A percentile compares a stretch with the other conserved stretches of the same genome.
These are phyloP conservation scores for Cladophialophora immunda DNA, from an alignment of 2,329 filamentous ascomycete species.

Conservation along the genomic window DNA sequence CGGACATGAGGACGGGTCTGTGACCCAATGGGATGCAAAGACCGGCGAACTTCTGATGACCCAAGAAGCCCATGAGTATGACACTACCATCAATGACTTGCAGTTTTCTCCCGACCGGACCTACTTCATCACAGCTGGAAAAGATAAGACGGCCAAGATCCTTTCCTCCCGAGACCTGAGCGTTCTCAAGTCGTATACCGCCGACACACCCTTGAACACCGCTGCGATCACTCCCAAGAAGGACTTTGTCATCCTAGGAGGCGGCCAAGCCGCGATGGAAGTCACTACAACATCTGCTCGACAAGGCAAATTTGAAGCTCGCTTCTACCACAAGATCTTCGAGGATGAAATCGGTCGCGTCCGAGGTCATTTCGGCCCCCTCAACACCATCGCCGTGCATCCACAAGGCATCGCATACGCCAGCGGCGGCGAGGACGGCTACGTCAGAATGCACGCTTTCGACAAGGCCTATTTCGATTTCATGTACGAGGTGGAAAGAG, in stretches of 20 bases:
- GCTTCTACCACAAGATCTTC: slow-evolving; percentile 99
- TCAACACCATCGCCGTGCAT: slow-evolving; percentile 95
- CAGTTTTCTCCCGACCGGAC: slow-evolving; percentile 94
- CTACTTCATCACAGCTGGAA: slow-evolving; percentile 97
- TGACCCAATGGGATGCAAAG: slow-evolving; percentile 92
- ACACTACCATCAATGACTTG: slow-evolving; percentile 85
- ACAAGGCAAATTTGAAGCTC: slow-evolving; percentile 98
- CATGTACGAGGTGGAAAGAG: slow-evolving; percentile 96
- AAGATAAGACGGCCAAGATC: slow-evolving; percentile 97
- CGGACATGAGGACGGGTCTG: slow-evolving; percentile 93
- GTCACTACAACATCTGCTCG: slow-evolving; percentile 93
- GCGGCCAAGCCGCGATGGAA: slow-evolving; percentile 98
- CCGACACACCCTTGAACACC: slow-evolving; percentile 96
- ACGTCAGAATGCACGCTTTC: slow-evolving; percentile 97
- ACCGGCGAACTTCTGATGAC: slow-evolving; percentile 83
- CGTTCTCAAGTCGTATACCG: slow-evolving; percentile 88
- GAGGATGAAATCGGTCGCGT: slow-evolving; percentile 98
- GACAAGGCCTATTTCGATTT: slow-evolving; percentile 99
- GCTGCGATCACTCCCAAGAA: slow-evolving; percentile 94
- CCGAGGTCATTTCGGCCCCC: slow-evolving; percentile 92
- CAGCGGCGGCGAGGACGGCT: slow-evolving; percentile 96
- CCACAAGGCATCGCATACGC: slow-evolving; percentile 92
- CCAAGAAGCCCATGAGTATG: slow-evolving; percentile 84
- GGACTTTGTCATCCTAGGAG: slow-evolving; percentile 96
- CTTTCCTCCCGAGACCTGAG: slow-evolving; percentile 85